These are phyloP conservation scores for Epicoccum nigrum DNA, from an alignment of 2,329 filamentous ascomycete genomes.

Conservation along the genomic window DNA sequence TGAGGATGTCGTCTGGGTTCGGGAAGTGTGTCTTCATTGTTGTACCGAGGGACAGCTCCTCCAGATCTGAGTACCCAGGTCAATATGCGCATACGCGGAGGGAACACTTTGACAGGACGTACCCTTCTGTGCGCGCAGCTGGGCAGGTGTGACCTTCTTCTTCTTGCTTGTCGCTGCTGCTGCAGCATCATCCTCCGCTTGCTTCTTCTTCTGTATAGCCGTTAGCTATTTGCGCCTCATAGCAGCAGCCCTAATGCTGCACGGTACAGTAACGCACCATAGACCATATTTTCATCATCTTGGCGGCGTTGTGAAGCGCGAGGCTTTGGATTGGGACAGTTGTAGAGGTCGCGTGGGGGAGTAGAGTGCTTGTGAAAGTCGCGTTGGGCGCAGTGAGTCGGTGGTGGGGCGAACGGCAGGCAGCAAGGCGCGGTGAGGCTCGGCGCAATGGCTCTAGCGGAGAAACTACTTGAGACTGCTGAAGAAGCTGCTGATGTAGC, in stretches of 20 bases:
- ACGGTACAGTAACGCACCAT: conserved; percentile 69
- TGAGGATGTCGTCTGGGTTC: conserved; percentile 83
- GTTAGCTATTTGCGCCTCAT: conserved; percentile 29
- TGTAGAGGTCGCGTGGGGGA: conserved; percentile 24
- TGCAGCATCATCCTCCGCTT: conserved; percentile 89
- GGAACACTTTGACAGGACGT: conserved; percentile 22
- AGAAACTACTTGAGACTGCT: not conserved
- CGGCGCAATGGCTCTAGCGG: not conserved
- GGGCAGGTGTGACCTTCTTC: conserved; percentile 98
- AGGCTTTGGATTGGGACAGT: conserved; percentile 7
- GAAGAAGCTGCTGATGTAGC: not conserved
- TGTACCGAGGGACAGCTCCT: conserved; percentile 76
- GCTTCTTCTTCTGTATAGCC: conserved; percentile 76
- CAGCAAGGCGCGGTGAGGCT: conserved; percentile 14
- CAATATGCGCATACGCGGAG: too few species aligned
- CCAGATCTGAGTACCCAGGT: conserved; percentile 65
- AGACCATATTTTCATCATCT: conserved; percentile 99
- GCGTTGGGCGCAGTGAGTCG: conserved; percentile 15
- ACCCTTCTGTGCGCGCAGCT: conserved; percentile 97
- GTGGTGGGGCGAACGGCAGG: conserved; percentile 24
- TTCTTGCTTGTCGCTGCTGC: conserved; percentile 82
- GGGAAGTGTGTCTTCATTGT: conserved; percentile 85
- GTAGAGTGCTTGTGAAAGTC: conserved; percentile 13
- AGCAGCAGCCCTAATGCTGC: not conserved
- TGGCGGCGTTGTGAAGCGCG: conserved; percentile 50